Evolutionary conservation across 2,329 filamentous ascomycete species (phyloP), one percentile per base, ranked within the genome.

Genomic region (Microsporum ferrugineum): DNA sequence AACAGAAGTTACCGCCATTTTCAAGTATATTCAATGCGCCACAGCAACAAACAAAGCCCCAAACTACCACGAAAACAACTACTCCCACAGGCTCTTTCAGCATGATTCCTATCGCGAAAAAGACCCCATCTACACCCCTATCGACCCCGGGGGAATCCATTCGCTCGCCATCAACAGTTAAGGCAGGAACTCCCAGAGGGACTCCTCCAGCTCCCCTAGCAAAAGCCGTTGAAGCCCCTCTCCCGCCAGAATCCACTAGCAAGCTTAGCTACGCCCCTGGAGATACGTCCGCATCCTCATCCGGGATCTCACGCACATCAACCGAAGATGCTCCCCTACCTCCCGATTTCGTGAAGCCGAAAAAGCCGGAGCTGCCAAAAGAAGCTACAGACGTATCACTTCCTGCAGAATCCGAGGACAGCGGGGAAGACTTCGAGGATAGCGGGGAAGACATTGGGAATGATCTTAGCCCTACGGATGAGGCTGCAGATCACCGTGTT

Each of bases 241-340:
- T 80, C 39, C 78, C 78, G 3, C 78, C 78, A 14, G 77, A 79
- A 45, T 65, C 78, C 3, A 77, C 75, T n/a, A 79, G 75, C 63
- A 78, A 74, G 66, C 71, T 71, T 41, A 71, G 66, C 10, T 79
- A 79, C 66, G 73, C 73, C 6, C 72, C 77, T 31, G 77, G 77
- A 3, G 78, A 80, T 62, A 79, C 77, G n/a, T 78, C 77, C 2
- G 75, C 72, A 6, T 78, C 77, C 6, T 77, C 77, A 3, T 77
- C 75, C 2, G 72, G 73, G 60, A 31, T 55, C 8, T 71, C 73
- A 3, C 75, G 73, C 59, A 70, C 66, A 45, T 76, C 75, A 4
- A 61, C 68, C 49, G 75, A 77, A 7, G 76, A 77, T 57, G 73
- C 72, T 3, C 73, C 75, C 2, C 65, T 75, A 8, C 72, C 73